A percentile compares a stretch with the other conserved stretches of the same genome.
Evolutionary conservation across 2,329 filamentous ascomycete genomes (phyloP).

Genomic region (Colletotrichum sp.): DNA sequence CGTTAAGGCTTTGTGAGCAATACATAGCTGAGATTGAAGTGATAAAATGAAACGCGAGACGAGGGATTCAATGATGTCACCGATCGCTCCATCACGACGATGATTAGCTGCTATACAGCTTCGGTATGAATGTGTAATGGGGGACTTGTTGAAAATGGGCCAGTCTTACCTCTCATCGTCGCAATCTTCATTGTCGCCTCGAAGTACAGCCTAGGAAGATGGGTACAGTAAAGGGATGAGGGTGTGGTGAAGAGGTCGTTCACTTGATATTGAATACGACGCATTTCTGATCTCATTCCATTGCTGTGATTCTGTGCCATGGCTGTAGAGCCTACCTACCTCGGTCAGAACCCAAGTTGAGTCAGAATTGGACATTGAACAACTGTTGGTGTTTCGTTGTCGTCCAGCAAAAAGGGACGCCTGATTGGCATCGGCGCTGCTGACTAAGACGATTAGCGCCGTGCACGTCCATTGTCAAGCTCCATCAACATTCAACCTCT

Average conservation of each 20-base stretch:
- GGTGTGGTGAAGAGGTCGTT: not conserved
- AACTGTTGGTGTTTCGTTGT: not conserved
- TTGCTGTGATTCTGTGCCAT: not conserved
- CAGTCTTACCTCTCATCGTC: too few species aligned
- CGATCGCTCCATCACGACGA: not conserved
- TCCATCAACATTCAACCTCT: conserved; percentile 19
- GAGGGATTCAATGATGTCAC: not conserved
- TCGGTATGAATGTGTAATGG: not conserved
- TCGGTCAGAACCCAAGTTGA: not conserved
- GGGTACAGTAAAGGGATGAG: not conserved
- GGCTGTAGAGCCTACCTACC: not conserved
- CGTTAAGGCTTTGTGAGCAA: not conserved
- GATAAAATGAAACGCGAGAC: not conserved
- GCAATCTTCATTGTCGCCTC: too few species aligned
- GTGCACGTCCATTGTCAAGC: conserved; percentile 7
- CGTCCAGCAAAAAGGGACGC: not conserved
- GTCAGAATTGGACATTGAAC: not conserved
- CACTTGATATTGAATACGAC: not conserved
- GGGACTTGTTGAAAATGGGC: not conserved
- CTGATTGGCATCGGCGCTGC: not conserved
- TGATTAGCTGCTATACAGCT: too few species aligned
- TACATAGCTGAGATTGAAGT: not conserved
- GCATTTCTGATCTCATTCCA: not conserved
- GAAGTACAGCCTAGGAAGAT: not conserved
- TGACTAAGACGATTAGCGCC: conserved; percentile 7